A percentile compares a stretch with the other conserved stretches of the same genome.
Conservation (phyloP, 1,139 yeast species). For the Kodamaea sp. region DNA sequence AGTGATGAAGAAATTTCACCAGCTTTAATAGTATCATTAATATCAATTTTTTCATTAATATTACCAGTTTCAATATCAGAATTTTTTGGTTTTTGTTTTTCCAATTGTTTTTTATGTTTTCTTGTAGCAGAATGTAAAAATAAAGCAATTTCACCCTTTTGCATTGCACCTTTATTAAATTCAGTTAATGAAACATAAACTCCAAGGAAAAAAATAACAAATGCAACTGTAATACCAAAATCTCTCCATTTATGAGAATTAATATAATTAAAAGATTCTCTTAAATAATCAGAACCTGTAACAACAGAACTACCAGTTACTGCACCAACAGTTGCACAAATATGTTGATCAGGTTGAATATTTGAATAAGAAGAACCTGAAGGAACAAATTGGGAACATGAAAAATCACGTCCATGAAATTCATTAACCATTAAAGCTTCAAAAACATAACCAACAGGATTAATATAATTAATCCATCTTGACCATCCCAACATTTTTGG, state of each 20-base stretch:
- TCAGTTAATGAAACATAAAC: conserved; percentile 60
- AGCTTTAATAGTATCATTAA: conserved; percentile 14
- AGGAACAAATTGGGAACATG: conserved; percentile 52
- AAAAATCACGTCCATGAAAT: conserved; percentile 37
- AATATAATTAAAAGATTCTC: conserved; percentile 43
- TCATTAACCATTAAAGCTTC: conserved; percentile 68
- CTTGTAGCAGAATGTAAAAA: conserved; percentile 43
- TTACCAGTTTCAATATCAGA: conserved; percentile 14
- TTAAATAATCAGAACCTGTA: conserved; percentile 56
- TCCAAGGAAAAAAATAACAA: conserved; percentile 49
- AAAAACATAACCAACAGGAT: conserved; percentile 68
- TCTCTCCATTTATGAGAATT: conserved; percentile 78
- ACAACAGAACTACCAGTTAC: conserved; percentile 53
- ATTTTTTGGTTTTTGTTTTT: conserved; percentile 19
- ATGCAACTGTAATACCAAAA: conserved; percentile 65
- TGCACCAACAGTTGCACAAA: conserved; percentile 67
- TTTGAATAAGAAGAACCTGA: conserved; percentile 43
- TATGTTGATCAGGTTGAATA: conserved; percentile 34
- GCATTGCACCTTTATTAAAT: conserved; percentile 68
- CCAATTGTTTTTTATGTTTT: conserved; percentile 25
- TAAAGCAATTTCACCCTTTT: conserved; percentile 77
- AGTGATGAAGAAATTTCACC: neutral
- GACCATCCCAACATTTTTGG: conserved; percentile 73
- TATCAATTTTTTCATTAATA: conserved; percentile 15
- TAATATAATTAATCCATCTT: conserved; percentile 70